phyloP scores from a whole-genome alignment of 75 land plant species.

The Adiantum capillusveneris region DNA sequence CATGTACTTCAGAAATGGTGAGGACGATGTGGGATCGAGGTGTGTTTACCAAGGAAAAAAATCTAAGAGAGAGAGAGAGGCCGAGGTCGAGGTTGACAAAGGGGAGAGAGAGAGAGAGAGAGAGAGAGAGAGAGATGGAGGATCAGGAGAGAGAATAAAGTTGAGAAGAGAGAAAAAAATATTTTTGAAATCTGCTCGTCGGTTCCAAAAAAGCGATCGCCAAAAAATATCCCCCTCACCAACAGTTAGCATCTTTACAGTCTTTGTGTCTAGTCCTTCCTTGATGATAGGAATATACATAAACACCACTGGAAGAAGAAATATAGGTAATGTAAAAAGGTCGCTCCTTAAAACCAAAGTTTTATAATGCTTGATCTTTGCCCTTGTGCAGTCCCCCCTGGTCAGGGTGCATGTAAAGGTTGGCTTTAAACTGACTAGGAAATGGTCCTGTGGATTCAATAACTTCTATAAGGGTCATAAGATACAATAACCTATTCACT shows the following conservation, averaged over 20 bases:
- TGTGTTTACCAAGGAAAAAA: no score
- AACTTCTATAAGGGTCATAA: slow-evolving; percentile 76
- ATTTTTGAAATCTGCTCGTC: no score
- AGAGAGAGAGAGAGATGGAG: no score
- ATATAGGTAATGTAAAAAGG: slow-evolving; percentile 76
- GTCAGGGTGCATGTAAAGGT: slow-evolving; percentile 34
- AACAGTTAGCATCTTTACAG: slow-evolving; percentile 51
- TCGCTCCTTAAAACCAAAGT: slow-evolving; percentile 71
- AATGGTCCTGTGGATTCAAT: slow-evolving; percentile 27
- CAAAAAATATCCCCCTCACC: no score
- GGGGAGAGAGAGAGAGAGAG: no score
- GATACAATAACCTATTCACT: slow-evolving; percentile 36
- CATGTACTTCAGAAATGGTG: no score
- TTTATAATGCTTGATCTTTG: slow-evolving; percentile 43
- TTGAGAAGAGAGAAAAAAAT: no score
- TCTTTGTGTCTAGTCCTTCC: slow-evolving; percentile 42
- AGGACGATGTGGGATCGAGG: no score
- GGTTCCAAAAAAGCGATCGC: no score
- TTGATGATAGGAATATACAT: slow-evolving; percentile 67
- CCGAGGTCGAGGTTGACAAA: no score
- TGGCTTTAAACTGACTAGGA: slow-evolving; percentile 44
- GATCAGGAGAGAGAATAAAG: no score
- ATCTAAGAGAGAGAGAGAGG: no score
- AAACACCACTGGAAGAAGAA: slow-evolving; percentile 79
- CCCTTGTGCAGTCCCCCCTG: slow-evolving; percentile 44